Evolutionary conservation across 148 eudicot genomes (phyloP).

Genomic region (Rhododendron ferrugineum): DNA sequence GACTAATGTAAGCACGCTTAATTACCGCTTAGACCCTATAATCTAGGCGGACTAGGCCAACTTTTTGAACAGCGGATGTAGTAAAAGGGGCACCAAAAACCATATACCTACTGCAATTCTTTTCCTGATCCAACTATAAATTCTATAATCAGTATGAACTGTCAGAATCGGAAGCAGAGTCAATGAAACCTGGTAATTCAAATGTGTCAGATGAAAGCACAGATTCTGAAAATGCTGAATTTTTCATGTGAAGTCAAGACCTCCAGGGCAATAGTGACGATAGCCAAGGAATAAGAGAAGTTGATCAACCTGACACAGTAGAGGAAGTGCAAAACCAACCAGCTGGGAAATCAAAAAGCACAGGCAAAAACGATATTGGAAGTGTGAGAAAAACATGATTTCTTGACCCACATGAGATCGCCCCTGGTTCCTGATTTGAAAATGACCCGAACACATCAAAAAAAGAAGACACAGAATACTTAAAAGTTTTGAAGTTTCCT

Average conservation of each 20-base stretch:
- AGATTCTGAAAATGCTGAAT: constrained; percentile 38
- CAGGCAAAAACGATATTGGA: constrained; percentile 36
- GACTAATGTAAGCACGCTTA: not conserved
- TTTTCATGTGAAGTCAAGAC: constrained; percentile 44
- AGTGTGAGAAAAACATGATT: constrained; percentile 42
- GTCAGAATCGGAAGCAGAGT: constrained; percentile 70
- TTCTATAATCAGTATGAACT: constrained; percentile 28
- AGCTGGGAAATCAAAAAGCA: constrained; percentile 26
- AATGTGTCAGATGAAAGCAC: constrained; percentile 32
- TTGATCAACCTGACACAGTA: constrained; percentile 20
- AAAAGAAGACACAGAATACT: constrained; percentile 42
- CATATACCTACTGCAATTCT: too few relatives aligned
- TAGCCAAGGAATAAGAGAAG: constrained; percentile 22
- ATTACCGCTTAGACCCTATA: not conserved
- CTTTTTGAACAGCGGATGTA: too few relatives aligned
- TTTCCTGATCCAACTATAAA: constrained; percentile 21
- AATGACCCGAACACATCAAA: constrained; percentile 55
- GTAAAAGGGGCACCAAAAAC: too few relatives aligned
- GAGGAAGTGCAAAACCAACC: constrained; percentile 24
- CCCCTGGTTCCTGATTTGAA: constrained; percentile 79
- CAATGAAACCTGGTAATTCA: constrained; percentile 35
- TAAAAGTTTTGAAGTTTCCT: constrained; percentile 9
- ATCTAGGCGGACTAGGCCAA: not conserved
- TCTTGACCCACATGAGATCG: constrained; percentile 81
- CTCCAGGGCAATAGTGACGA: constrained; percentile 30